Base-by-base conservation (phyloP, 305 asterid genomes). In the Fraxinus latifolia region DNA sequence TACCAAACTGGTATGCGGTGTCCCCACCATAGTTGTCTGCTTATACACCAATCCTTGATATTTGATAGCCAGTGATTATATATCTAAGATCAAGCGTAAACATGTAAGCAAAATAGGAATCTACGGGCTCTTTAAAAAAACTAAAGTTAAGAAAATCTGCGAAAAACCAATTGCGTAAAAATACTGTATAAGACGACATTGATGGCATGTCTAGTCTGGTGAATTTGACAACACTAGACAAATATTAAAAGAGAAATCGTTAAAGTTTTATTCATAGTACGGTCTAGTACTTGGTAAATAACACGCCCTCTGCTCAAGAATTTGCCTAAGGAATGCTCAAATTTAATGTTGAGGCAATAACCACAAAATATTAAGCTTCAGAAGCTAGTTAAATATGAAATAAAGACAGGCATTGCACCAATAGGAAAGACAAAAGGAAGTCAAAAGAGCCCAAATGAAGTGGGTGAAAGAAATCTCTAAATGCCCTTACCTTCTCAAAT, bases 11-110 rank as follows among this genome's bases (percentile, higher is more conserved):
- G 99, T 84, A 96, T 94, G 17, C 97, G 97, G 82, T 96, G 99
- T 71, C 99, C 99, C 99, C 99, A 96, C 99, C 99, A 96, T 25
- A 94, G 90, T 86, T 96, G 99, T 86, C 99, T 87, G 92, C 99
- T 96, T 84, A 96, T 96, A 85, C 99, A 96, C 99, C 99, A 96
- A 88, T 96, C 98, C 87, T 96, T 96, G 91, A 96, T 96, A 84
- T 96, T 94, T 42, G 98, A 93, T 74, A 96, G 90, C 99, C 98
- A 96, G 86, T 93, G 99, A 84, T 94, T 92, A 85, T 96, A 96
- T 89, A 93, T 96, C 99, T 96, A 79, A 74, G 79, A 77, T 75
- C 84, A 77, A 79, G 80, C 42, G 83, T 23, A 70, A 77, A 74
- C 76, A 81, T 32, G 84, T 79, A 37, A 88, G 81, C 55, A 81